Evolutionary conservation across 2,329 filamentous ascomycete species (phyloP), one percentile per base, ranked within the genome.

Genomic region (Ceratocystis harringtonii): DNA sequence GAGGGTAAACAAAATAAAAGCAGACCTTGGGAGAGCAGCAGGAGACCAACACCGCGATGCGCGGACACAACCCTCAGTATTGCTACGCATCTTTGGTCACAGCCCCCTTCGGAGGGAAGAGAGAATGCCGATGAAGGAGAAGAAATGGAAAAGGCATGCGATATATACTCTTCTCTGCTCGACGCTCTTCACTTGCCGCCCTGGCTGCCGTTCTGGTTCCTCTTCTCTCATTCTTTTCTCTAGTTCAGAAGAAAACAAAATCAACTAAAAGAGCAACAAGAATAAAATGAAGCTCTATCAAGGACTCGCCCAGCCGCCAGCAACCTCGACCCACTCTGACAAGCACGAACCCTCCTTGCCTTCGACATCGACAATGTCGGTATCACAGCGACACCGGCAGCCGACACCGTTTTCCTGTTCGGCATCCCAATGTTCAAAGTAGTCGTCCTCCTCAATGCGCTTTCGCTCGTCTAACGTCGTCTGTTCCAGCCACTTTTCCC

Each of bases 341-440:
- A 96, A 80, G 77, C 94, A 99, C 70, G 90, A 96, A 68, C 94
- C 94, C 74, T 95, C 89, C 76, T 97, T 99, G 75, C 91, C 92
- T 78, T 99, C 94, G 30, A 99, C 92, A 73, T 99, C 94, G 63
- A 92, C 90, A 73, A 97, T 95, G 73, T 99, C 94, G 3, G 91
- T 96, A 73, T 99, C 94, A 75, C 94, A 99, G 73, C 88, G 87
- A 79, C 94, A 99, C 72, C 94, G 86, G 78, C 94, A 99, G 45
- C 94, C 94, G 7, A 99, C 92, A 45, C 94, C 94, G 71, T 97
- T 97, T 77, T 96, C 92, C 78, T 94, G 92, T 70, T 88, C 87
- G 5, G 86, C 78, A 73, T 99, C 94, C 76, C 86, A 90, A 50
- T 84, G 84, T 66, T 90, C 91, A 92, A 92, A 99, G 78, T 97